Percentiles rank a stretch among this genome's conserved stretches.
Conservation (phyloP, 306 rosid species). For the Fragaria nilgerrensis region DNA sequence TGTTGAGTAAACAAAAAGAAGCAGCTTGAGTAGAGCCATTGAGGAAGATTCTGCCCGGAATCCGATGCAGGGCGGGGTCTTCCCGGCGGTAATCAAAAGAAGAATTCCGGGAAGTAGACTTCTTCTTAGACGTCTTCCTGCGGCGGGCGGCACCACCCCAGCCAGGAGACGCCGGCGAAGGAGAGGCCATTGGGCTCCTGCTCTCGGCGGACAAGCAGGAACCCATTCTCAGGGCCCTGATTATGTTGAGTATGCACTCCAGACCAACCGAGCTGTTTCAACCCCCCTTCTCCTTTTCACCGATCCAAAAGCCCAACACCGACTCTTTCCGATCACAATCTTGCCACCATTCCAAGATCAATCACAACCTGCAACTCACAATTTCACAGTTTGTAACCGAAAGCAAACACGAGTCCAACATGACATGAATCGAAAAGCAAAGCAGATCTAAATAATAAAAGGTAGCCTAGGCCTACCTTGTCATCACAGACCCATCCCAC, state of each 20-base stretch:
- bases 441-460: conserved; percentile 28
- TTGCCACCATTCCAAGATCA: neutral
- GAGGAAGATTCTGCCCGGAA: conserved; percentile 71
- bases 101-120: conserved; percentile 50
- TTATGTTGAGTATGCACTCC: conserved; percentile 83
- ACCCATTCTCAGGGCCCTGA: conserved; percentile 99
- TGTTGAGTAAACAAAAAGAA: conserved; percentile 86
- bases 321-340: conserved; percentile 1
- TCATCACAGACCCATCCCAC: neutral
- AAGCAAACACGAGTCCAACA: neutral
- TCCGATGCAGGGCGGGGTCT: conserved; percentile 52
- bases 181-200: conserved; percentile 74
- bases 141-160: conserved; percentile 28
- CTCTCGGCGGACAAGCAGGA: conserved; percentile 98
- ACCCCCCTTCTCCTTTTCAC: conserved; percentile 42
- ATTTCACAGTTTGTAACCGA: neutral
- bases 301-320: conserved; percentile 41
- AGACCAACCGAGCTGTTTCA: conserved; percentile 52
- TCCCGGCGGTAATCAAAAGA: conserved; percentile 75
- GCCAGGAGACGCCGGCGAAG: conserved; percentile 50
- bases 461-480: neutral
- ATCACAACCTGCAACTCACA: neutral
- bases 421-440: conserved; percentile 20
- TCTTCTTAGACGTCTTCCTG: conserved; percentile 40
- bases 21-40: conserved; percentile 77